Evolutionary conservation across 2,329 filamentous ascomycete species (phyloP).

Genomic region (Alternaria panax): DNA sequence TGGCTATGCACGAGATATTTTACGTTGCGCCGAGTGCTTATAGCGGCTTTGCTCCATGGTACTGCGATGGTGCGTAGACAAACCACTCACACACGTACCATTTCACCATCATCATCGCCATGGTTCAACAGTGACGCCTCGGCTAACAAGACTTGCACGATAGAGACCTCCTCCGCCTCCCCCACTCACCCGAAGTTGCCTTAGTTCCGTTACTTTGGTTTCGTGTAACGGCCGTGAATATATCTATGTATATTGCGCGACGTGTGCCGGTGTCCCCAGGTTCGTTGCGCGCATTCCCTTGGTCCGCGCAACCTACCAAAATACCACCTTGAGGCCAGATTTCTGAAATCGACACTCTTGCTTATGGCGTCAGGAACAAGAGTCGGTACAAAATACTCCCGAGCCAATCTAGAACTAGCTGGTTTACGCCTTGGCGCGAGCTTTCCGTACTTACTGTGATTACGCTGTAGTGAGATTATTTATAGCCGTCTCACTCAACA

Average conservation of each 20-base stretch:
- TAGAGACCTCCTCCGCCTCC: no score
- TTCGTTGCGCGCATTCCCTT: background rate
- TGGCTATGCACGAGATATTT: conserved; percentile 5
- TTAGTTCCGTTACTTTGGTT: no score
- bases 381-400: conserved; percentile 4
- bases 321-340: conserved; percentile 12
- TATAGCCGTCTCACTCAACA: no score
- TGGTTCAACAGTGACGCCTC: no score
- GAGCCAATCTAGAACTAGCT: conserved; percentile 1
- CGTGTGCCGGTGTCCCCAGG: background rate
- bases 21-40: background rate
- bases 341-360: conserved; percentile 1
- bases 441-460: background rate
- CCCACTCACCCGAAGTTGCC: no score
- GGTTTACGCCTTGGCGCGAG: conserved; percentile 2
- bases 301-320: conserved; percentile 7
- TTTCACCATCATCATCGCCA: no score
- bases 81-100: no score
- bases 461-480: background rate
- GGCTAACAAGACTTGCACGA: no score
- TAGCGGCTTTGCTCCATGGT: no score
- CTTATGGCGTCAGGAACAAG: conserved; percentile 4
- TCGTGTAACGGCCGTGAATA: background rate
- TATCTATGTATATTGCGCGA: background rate
- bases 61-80: no score